These are phyloP conservation scores for Apiospora koreana DNA, from an alignment of 2,329 filamentous ascomycete genomes.

Conservation along the genomic window DNA sequence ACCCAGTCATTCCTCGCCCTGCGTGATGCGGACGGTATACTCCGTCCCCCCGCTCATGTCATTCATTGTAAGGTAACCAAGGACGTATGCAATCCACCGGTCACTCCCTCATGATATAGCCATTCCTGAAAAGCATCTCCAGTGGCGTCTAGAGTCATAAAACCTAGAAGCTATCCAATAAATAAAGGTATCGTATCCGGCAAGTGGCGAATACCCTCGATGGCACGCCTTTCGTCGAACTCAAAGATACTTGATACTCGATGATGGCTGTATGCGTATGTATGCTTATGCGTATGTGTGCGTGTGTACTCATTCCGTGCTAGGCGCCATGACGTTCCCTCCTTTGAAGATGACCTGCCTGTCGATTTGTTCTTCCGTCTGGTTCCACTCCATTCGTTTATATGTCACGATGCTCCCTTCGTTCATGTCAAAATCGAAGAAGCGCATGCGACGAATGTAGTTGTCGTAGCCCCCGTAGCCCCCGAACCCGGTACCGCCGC, in stretches of 20 bases:
- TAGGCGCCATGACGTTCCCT: conserved; percentile 43
- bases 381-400: conserved; percentile 78
- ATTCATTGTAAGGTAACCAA: not conserved
- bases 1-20: not conserved
- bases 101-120: not conserved
- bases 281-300: too few species aligned
- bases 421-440: conserved; percentile 94
- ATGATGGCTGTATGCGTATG: too few species aligned
- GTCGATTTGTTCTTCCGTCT: conserved; percentile 56
- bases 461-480: conserved; percentile 91
- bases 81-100: not conserved
- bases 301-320: not conserved
- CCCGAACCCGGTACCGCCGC: conserved; percentile 86
- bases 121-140: not conserved
- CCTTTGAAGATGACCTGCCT: conserved; percentile 68
- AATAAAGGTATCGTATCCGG: not conserved
- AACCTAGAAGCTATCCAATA: not conserved
- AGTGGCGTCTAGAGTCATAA: not conserved
- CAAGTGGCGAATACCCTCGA: not conserved
- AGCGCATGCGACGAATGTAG: conserved; percentile 78
- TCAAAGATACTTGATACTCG: not conserved
- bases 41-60: not conserved
- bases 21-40: not conserved
- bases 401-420: conserved; percentile 86
- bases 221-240: not conserved